Evolutionary conservation across 108 stramenopile species (phyloP), one percentile per base, ranked within the genome.

Genomic region (Chaetoceros muelleri): DNA sequence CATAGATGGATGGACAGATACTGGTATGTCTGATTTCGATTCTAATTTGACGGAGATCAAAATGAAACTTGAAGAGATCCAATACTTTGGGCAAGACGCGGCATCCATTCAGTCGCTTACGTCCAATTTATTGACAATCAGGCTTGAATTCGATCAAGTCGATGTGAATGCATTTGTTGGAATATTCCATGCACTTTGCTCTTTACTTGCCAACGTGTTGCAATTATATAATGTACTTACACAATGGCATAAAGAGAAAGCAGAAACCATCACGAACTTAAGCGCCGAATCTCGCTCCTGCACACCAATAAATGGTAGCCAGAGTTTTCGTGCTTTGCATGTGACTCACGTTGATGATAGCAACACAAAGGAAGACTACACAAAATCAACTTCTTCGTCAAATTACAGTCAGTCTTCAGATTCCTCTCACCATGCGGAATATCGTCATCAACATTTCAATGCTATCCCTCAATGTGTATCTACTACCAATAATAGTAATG

Each of bases 201-300:
- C 18, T 49, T 24, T n/a, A 7, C 7, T 49, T 16, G 7, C 48
- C 7, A n/a, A 49, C 5, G 23, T 49, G 5, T 7, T 49, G 48
- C 7, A 49, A 16, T 21, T n/a, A 7, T 49, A 49, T 24, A 7
- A 23, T 7, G n/a, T 16, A 49, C 19, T 49, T 16, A 5, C 7
- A 21, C 7, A 49, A 24, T 49, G 48, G 48, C 48, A 49, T 49
- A 49, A 5, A 40, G n/a, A n/a, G n/a, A n/a, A n/a, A n/a, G n/a
- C n/a, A n/a, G n/a, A n/a, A n/a, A n/a, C n/a, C n/a, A n/a, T n/a
- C n/a, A n/a, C n/a, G n/a, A n/a, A n/a, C n/a, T n/a, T n/a, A n/a
- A n/a, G n/a, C n/a, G n/a, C n/a, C n/a, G n/a, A n/a, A n/a, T n/a
- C n/a, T n/a, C n/a, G n/a, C n/a, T n/a, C n/a, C n/a, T n/a, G n/a